phyloP scores from a whole-genome alignment of 495 filamentous ascomycete genomes.

The Aspergillus wentii region DNA sequence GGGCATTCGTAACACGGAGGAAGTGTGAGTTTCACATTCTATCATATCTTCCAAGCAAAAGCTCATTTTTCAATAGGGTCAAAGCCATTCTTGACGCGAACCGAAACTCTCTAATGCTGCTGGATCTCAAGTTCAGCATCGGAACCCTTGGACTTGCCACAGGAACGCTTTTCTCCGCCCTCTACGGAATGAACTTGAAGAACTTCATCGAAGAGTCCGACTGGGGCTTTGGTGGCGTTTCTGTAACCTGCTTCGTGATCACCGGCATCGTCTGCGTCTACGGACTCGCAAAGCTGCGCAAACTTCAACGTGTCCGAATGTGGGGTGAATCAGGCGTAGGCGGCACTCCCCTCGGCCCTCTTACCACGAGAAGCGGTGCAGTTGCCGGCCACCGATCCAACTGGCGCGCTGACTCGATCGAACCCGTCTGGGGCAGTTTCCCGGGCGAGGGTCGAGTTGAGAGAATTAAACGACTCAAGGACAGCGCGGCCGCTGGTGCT shows the following conservation, averaged over 20 bases:
- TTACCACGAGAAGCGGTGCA: conserved; percentile 21
- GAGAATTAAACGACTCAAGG: conserved; percentile 34
- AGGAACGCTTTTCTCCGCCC: conserved; percentile 90
- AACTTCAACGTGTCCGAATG: conserved; percentile 90
- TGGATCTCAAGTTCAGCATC: conserved; percentile 95
- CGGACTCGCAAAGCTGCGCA: conserved; percentile 74
- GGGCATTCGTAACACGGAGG: conserved; percentile 96
- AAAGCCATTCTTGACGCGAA: conserved; percentile 96
- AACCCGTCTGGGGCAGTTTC: conserved; percentile 39
- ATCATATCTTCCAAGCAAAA: neutral
- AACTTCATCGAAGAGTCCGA: conserved; percentile 98
- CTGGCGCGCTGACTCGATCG: conserved; percentile 44
- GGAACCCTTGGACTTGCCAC: conserved; percentile 87
- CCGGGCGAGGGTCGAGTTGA: conserved; percentile 43
- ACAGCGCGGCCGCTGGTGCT: conserved; percentile 25
- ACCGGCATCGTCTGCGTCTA: conserved; percentile 71
- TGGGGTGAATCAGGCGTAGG: conserved; percentile 50
- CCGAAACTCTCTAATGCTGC: conserved; percentile 96
- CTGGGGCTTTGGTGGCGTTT: conserved; percentile 77
- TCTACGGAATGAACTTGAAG: conserved; percentile 98
- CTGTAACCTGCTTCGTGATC: conserved; percentile 62
- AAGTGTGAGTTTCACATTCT: conserved; percentile 64
- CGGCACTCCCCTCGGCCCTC: conserved; percentile 23
- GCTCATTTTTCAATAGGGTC: conserved; percentile 50
- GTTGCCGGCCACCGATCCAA: conserved; percentile 25